Conservation (phyloP, 768 basidiomycete species). For the Termitomyces sp. region DNA sequence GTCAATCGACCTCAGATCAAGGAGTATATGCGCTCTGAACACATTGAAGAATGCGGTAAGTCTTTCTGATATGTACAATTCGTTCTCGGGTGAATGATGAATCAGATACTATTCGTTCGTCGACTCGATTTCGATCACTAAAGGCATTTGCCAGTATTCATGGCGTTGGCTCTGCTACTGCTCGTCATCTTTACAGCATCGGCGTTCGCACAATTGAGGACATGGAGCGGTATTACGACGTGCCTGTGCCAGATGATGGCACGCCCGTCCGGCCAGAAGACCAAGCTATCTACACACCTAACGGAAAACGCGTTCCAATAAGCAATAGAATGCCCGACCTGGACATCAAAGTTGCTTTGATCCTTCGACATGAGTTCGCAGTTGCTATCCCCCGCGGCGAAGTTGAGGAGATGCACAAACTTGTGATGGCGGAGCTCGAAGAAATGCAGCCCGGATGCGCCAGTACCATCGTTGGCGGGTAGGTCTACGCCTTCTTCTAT, state of each 20-base stretch:
- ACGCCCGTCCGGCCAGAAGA: conserved; percentile 2
- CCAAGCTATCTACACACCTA: conserved; percentile 25
- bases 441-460: conserved; percentile 59
- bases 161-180: conserved; percentile 69
- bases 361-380: conserved; percentile 52
- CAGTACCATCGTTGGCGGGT: conserved; percentile 83
- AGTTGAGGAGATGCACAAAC: conserved; percentile 68
- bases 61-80: conserved; percentile 6
- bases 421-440: conserved; percentile 64
- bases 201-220: conserved; percentile 66
- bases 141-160: conserved; percentile 58
- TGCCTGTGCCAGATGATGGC: conserved; percentile 19
- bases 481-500: background rate
- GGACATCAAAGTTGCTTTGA: conserved; percentile 53
- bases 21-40: conserved; percentile 52
- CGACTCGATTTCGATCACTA: conserved; percentile 51
- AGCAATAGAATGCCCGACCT: conserved; percentile 22
- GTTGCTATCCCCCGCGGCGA: conserved; percentile 61
- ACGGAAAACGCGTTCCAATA: conserved; percentile 17
- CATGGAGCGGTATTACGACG: conserved; percentile 61
- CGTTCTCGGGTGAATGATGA: background rate
- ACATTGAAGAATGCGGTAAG: conserved; percentile 56
- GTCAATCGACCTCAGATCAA: conserved; percentile 38
- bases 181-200: conserved; percentile 56
- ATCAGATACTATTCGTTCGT: conserved; percentile 41